Base-by-base conservation (phyloP, 805 yeast genomes). In the Scheffersomyces amazonensis region DNA sequence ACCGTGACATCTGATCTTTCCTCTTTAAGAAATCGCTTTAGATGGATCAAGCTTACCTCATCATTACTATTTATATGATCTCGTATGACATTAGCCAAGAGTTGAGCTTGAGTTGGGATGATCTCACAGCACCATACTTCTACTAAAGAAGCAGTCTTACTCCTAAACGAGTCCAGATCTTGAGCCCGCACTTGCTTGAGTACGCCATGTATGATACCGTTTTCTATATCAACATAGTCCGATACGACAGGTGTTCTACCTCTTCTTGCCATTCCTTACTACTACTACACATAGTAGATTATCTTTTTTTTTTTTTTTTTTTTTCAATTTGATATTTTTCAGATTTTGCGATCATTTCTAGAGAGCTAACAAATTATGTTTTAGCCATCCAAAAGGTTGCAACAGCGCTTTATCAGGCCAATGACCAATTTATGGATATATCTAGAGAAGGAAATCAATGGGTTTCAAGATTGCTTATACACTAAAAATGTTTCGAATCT, bases 1-100 rank as follows among this genome's bases (percentile, higher is more conserved):
- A 41, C 18, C 40, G 15, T 21, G 12, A 27, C 7, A 16, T 22
- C 31, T 16, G 18, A 24, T 29, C 32, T 30, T 9, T 16, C 40
- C 2, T 47, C 42, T 41, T 78, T 78, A 35, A 60, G 62, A 20
- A 84, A 68, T 39, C 88, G 58, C 51, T 85, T 85, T 16, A 83
- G 53, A 50, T 78, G 81, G 13, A 54, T 48, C 34, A 63, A 52
- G 5, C 53, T 44, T 5, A 52, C 32, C 5, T 32, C 33, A 23
- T 68, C 73, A 13, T 46, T 37, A 6, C 61, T 56, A 5, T 52
- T 44, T 8, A 66, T 37, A 12, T 36, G 41, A n/a, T 58, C 57
- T 16, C 58, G 51, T 1, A 67, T 52, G 18, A 63, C 49, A 1
- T 44, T 30, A 11, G 62, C 42, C 13, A 67, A 39, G 16, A 36